Base-by-base conservation (phyloP, 805 yeast genomes). In the Ogataea salicorniae region DNA sequence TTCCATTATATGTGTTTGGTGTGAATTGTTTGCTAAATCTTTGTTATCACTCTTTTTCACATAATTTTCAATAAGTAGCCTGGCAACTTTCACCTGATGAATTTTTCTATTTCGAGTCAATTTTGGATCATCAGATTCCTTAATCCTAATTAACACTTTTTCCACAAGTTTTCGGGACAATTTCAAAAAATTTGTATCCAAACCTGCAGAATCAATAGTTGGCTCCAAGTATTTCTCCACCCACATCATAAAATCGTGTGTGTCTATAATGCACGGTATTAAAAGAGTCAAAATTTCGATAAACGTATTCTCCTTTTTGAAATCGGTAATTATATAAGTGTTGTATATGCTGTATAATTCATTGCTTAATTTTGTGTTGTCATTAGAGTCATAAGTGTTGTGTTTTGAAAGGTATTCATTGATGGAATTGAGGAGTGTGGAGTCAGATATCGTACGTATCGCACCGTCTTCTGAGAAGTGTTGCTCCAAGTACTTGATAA, bases 191-290 rank as follows among this genome's bases (percentile, higher is more conserved):
- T 56, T 57, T n/a, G 70, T 54, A 46, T 69, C 72, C 45, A 64
- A 67, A 2, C 86, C 83, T 0, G 84, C 81, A 34, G 84, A 77
- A 54, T 82, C 83, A 4, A 81, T 65, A 0, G 84, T 81, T 0
- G 79, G 76, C 13, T 66, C 66, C 13, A 73, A 56, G 48, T 79
- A 74, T 34, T 74, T 67, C 29, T 67, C 63, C 42, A 78, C 67
- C 87, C 87, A 83, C 37, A 68, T 59, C 20, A 59, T 52, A 9
- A 76, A 59, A 36, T 68, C 71, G 11, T 64, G 61, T 11, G 58
- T 57, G 26, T 56, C 58, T 6, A 54, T 50, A 5, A 72, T 59
- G 17, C 62, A 65, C 1, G 70, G 68, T 45, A 64, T 59, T 14
- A 74, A 51, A 31, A 59, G 59, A 2, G 53, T 57, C n/a, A 76